Conservation (phyloP, 2,329 filamentous ascomycete genomes). For the Trichophyton equinum region DNA sequence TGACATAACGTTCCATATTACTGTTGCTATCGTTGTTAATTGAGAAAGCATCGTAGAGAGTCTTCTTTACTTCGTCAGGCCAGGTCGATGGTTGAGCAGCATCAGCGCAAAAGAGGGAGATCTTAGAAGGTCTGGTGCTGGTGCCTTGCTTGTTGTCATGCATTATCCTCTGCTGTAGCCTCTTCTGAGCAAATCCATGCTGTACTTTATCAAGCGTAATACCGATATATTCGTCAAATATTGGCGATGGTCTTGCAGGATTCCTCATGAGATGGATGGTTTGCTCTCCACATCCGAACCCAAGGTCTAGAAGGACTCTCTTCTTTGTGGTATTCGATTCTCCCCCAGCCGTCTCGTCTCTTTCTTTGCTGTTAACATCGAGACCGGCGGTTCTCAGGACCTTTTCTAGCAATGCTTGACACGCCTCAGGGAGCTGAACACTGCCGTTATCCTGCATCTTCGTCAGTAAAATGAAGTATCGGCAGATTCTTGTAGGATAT, state of each 20-base stretch:
- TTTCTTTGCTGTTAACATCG: slow-evolving; percentile 10
- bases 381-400: slow-evolving; percentile 37
- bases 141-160: not conserved
- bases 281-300: slow-evolving; percentile 50
- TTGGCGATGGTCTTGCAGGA: not conserved
- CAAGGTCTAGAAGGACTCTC: slow-evolving; percentile 37
- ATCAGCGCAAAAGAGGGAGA: slow-evolving; percentile 37
- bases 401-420: slow-evolving; percentile 37
- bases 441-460: not conserved
- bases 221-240: slow-evolving; percentile 35
- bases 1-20: slow-evolving; percentile 21
- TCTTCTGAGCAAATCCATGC: slow-evolving; percentile 23
- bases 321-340: slow-evolving; percentile 1
- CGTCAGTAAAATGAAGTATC: not conserved
- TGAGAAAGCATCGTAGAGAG: not conserved
- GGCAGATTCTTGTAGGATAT: not conserved
- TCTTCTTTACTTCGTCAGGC: slow-evolving; percentile 7
- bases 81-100: slow-evolving; percentile 34
- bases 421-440: slow-evolving; percentile 35
- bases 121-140: not conserved
- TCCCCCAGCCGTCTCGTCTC: not conserved
- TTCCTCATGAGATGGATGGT: slow-evolving; percentile 33
- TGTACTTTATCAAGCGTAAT: slow-evolving; percentile 41
- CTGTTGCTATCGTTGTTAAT: not conserved
- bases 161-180: slow-evolving; percentile 2